phyloP scores from a whole-genome alignment of 2,329 filamentous ascomycete species.

The Colletotrichum zoysiae region DNA sequence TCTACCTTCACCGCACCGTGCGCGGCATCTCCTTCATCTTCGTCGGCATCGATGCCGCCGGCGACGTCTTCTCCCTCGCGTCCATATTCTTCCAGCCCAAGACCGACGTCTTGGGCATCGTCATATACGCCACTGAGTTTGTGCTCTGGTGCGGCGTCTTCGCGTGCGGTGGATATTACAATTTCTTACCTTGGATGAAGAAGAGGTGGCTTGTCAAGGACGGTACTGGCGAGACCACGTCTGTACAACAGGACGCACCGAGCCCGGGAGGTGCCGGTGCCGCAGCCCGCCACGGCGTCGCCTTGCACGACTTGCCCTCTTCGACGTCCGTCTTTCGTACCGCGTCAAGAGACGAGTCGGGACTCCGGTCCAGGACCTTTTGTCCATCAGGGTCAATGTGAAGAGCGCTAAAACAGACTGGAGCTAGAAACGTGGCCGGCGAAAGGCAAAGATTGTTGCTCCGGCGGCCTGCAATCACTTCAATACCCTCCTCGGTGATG shows the following conservation, averaged over 20 bases:
- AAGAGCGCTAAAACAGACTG: background rate
- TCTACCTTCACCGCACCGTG: slow-evolving; percentile 74
- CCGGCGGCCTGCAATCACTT: background rate
- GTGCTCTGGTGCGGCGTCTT: slow-evolving; percentile 76
- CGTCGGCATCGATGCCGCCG: slow-evolving; percentile 76
- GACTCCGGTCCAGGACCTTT: background rate
- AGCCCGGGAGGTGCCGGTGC: background rate
- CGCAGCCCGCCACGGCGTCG: slow-evolving; percentile 44
- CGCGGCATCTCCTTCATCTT: slow-evolving; percentile 80
- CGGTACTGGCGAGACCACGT: background rate
- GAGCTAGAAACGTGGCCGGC: background rate
- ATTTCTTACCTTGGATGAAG: slow-evolving; percentile 69
- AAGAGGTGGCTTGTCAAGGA: slow-evolving; percentile 47
- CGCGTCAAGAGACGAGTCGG: slow-evolving; percentile 51
- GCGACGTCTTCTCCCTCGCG: slow-evolving; percentile 75
- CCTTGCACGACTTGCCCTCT: slow-evolving; percentile 65
- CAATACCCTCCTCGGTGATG: background rate
- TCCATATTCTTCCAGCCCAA: slow-evolving; percentile 72
- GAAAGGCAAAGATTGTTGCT: background rate
- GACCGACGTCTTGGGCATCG: slow-evolving; percentile 71
- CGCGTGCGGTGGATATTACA: slow-evolving; percentile 74
- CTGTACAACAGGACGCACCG: background rate
- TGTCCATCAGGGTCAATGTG: background rate
- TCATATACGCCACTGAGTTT: slow-evolving; percentile 76
- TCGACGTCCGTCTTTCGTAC: slow-evolving; percentile 75